Conservation (phyloP, 495 filamentous ascomycete species). For the Xylaria cubensis region DNA sequence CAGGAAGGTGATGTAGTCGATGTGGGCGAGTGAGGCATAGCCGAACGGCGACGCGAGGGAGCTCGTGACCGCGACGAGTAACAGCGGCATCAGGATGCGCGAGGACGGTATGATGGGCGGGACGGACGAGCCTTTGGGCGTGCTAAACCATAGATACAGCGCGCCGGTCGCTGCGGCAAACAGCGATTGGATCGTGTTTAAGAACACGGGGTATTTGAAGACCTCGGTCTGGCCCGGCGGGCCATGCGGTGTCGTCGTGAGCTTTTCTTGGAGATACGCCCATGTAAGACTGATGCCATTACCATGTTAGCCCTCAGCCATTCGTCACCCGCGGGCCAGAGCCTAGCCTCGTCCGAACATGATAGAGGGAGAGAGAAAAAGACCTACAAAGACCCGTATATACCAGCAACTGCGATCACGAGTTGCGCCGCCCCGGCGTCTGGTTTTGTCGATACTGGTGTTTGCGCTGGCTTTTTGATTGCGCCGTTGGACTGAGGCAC, state of each 20-base stretch:
- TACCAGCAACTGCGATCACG: conserved; percentile 85
- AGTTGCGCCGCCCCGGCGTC: conserved; percentile 71
- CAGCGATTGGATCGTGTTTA: conserved; percentile 93
- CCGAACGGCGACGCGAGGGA: conserved; percentile 93
- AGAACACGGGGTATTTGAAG: conserved; percentile 91
- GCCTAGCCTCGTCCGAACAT: background rate
- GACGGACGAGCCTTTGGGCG: conserved; percentile 54
- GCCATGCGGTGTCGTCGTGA: conserved; percentile 93
- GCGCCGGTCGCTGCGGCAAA: conserved; percentile 85
- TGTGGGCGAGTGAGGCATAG: conserved; percentile 89
- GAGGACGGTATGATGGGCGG: conserved; percentile 77
- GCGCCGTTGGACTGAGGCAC: conserved; percentile 50
- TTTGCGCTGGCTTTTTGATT: conserved; percentile 38
- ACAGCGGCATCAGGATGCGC: conserved; percentile 75
- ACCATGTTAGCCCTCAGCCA: conserved; percentile 26
- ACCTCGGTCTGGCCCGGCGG: conserved; percentile 62
- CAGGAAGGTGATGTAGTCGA: conserved; percentile 99
- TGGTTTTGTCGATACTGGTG: conserved; percentile 40
- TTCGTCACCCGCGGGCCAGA: background rate
- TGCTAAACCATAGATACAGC: conserved; percentile 76
- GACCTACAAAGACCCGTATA: conserved; percentile 93
- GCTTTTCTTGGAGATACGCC: conserved; percentile 95
- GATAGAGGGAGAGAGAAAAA: background rate
- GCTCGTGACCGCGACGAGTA: conserved; percentile 84
- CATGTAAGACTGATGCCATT: conserved; percentile 75